These are phyloP conservation scores for Ehretia macrophylla DNA, from an alignment of 257 asterid genomes.

Conservation along the genomic window DNA sequence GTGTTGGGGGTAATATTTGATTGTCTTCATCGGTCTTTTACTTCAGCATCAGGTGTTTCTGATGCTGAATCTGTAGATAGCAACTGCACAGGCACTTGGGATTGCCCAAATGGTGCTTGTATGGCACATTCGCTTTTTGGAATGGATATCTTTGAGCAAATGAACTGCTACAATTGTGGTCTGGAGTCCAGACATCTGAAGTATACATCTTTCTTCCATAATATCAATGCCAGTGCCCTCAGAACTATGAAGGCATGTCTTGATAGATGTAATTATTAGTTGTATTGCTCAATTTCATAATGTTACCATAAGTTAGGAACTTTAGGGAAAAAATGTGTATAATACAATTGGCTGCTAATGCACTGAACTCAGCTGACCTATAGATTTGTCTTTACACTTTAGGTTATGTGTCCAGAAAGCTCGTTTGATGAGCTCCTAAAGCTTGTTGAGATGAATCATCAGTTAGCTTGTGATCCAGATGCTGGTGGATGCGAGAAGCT, in stretches of 20 bases:
- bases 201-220: slow-evolving; percentile 87
- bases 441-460: slow-evolving; percentile 92
- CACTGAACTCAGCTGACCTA: slow-evolving; percentile 10
- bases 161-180: slow-evolving; percentile 82
- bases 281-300: too few species aligned
- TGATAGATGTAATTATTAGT: not conserved
- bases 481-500: slow-evolving; percentile 85
- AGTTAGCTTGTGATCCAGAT: slow-evolving; percentile 88
- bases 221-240: slow-evolving; percentile 88
- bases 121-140: slow-evolving; percentile 87
- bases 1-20: slow-evolving; percentile 82
- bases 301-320: too few species aligned
- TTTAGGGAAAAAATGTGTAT: too few species aligned
- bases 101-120: slow-evolving; percentile 66
- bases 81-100: slow-evolving; percentile 64
- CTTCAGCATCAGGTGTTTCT: slow-evolving; percentile 41
- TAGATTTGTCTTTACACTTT: slow-evolving; percentile 19
- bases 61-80: slow-evolving; percentile 57
- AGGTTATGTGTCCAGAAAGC: slow-evolving; percentile 82
- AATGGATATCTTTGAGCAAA: slow-evolving; percentile 81
- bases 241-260: slow-evolving; percentile 83
- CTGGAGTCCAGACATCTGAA: slow-evolving; percentile 86
- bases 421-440: slow-evolving; percentile 80
- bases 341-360: slow-evolving; percentile 6
- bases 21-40: slow-evolving; percentile 81